These are phyloP conservation scores for Willaertia magna DNA, from an alignment of 208 protist genomes.

Conservation along the genomic window DNA sequence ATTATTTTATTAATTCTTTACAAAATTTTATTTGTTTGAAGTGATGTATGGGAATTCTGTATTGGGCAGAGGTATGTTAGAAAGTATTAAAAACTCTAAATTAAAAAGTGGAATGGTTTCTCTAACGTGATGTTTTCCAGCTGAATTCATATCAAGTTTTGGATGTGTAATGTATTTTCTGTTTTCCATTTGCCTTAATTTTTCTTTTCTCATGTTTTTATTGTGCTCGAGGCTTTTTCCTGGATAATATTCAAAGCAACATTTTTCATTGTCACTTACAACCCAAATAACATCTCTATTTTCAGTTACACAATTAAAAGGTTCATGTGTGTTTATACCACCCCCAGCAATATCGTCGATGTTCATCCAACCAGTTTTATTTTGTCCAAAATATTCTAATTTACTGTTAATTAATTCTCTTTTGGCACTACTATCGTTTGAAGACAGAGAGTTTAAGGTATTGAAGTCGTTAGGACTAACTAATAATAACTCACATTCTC, in stretches of 20 bases:
- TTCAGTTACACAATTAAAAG: background rate
- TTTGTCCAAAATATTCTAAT: background rate
- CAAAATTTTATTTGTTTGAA: no score
- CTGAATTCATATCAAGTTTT: background rate
- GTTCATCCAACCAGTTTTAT: background rate
- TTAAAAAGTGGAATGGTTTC: background rate
- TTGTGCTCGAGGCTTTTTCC: background rate
- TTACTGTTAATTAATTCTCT: background rate
- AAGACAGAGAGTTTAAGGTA: no score
- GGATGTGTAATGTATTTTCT: background rate
- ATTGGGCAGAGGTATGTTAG: no score
- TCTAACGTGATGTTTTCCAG: background rate
- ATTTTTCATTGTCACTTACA: no score
- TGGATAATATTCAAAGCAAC: background rate
- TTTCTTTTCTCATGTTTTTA: background rate
- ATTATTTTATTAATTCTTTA: no score
- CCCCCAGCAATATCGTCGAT: background rate
- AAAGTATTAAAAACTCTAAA: background rate
- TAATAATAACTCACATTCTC: background rate
- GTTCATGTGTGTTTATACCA: background rate
- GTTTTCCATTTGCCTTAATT: background rate
- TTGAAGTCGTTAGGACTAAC: no score
- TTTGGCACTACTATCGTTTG: background rate
- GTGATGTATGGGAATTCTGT: no score
- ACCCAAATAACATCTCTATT: background rate